phyloP scores from a whole-genome alignment of 148 eudicot genomes.

The Fagopyrum esculentum region DNA sequence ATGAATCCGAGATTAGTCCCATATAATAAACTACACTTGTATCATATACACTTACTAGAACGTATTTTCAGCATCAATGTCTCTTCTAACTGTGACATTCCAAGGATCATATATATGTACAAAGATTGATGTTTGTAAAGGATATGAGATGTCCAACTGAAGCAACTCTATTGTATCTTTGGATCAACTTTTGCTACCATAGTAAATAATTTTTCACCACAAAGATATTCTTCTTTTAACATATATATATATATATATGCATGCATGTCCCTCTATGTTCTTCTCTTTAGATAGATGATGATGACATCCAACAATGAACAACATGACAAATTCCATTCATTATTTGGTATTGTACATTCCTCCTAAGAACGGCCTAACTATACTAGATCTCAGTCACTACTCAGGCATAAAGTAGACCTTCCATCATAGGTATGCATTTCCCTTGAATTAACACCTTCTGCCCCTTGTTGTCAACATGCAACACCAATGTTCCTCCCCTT shows the following conservation, averaged over 20 bases:
- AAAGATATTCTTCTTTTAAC: background rate
- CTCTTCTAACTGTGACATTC: background rate
- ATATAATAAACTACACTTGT: background rate
- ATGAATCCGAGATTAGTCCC: background rate
- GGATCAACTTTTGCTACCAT: slow-evolving; percentile 1
- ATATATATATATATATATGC: background rate
- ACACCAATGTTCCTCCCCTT: slow-evolving; percentile 20
- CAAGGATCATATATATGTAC: background rate
- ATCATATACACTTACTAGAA: background rate
- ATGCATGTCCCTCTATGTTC: no score
- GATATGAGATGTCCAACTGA: background rate
- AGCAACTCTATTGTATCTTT: background rate
- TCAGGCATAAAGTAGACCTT: slow-evolving; percentile 16
- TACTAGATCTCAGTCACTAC: background rate
- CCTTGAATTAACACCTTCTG: slow-evolving; percentile 18
- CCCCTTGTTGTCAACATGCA: slow-evolving; percentile 16
- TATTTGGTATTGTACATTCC: no score
- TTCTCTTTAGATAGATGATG: no score
- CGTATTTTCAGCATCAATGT: background rate
- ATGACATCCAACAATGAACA: no score
- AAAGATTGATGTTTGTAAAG: background rate
- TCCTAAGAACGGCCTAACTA: background rate
- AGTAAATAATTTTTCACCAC: background rate
- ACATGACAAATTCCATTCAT: background rate
- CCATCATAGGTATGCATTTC: slow-evolving; percentile 19